These are phyloP conservation scores for Salicornia ramosissima DNA, from an alignment of 148 eudicot genomes.

Conservation along the genomic window DNA sequence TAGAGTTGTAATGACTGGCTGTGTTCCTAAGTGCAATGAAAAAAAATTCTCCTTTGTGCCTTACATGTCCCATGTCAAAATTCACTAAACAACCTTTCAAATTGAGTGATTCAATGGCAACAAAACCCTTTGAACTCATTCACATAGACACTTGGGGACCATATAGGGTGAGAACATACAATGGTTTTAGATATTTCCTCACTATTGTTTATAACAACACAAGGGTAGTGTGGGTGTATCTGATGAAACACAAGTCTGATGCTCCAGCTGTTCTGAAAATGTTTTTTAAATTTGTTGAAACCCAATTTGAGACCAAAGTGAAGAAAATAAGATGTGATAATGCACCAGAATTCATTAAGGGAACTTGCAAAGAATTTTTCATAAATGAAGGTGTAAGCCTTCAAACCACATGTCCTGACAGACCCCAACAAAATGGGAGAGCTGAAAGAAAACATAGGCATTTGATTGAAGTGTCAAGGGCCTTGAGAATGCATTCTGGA, in stretches of 20 bases:
- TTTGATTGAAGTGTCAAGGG: not conserved
- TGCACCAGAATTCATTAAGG: not conserved
- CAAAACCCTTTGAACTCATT: not conserved
- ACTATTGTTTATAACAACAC: not conserved
- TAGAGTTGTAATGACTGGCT: not conserved
- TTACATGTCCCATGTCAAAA: not conserved
- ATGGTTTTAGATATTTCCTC: not conserved
- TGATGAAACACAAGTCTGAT: not conserved
- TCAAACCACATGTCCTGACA: not conserved
- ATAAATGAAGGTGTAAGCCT: not conserved
- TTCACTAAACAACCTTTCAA: not conserved
- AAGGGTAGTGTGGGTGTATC: not conserved
- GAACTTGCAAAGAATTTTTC: not conserved
- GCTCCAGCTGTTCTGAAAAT: not conserved
- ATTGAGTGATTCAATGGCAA: no score
- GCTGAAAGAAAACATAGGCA: not conserved
- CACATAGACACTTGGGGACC: slow-evolving; percentile 1
- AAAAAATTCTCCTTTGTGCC: not conserved
- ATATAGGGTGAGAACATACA: not conserved
- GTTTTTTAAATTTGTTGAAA: not conserved
- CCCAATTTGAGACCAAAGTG: not conserved
- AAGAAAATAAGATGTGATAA: not conserved
- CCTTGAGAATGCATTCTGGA: not conserved
- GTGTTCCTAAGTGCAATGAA: no score
- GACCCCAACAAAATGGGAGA: not conserved